phyloP scores from a whole-genome alignment of 768 basidiomycete species.

The Exidia glandulosa region DNA sequence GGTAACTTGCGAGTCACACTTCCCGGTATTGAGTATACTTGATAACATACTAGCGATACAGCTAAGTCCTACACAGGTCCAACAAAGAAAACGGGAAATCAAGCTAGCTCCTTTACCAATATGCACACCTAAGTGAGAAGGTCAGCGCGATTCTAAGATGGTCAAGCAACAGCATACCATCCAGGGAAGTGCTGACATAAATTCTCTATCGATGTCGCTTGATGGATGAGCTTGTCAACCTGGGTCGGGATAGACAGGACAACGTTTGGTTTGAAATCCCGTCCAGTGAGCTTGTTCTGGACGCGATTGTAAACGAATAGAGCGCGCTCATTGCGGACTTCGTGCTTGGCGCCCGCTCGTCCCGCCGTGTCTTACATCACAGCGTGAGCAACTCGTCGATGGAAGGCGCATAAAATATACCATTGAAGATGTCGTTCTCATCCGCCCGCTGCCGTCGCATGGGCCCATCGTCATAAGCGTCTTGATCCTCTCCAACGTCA shows the following conservation, averaged over 20 bases:
- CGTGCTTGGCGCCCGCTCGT: slow-evolving; percentile 53
- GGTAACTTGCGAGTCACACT: too few relatives aligned
- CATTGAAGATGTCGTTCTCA: slow-evolving; percentile 89
- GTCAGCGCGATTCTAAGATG: not conserved
- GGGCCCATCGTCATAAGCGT: slow-evolving; percentile 69
- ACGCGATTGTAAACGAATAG: slow-evolving; percentile 90
- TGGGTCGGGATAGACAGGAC: slow-evolving; percentile 66
- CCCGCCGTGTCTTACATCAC: slow-evolving; percentile 28
- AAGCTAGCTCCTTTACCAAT: too few relatives aligned
- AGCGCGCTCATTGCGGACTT: slow-evolving; percentile 85
- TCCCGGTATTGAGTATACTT: too few relatives aligned
- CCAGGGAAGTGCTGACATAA: slow-evolving; percentile 95
- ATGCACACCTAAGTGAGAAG: slow-evolving; percentile 45
- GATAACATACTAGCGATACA: too few relatives aligned
- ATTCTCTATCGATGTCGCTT: slow-evolving; percentile 90
- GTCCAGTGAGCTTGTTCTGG: slow-evolving; percentile 87
- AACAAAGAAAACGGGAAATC: too few relatives aligned
- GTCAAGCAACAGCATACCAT: slow-evolving; percentile 41
- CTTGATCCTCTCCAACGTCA: slow-evolving; percentile 43
- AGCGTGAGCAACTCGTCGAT: not conserved
- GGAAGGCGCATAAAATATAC: slow-evolving; percentile 28
- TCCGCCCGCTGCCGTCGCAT: slow-evolving; percentile 77
- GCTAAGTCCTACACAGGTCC: too few relatives aligned
- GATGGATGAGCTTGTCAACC: slow-evolving; percentile 86
- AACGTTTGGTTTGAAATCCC: slow-evolving; percentile 84